These are phyloP conservation scores for Aureobasidium sp. DNA, from an alignment of 2,329 filamentous ascomycete genomes.

Conservation along the genomic window DNA sequence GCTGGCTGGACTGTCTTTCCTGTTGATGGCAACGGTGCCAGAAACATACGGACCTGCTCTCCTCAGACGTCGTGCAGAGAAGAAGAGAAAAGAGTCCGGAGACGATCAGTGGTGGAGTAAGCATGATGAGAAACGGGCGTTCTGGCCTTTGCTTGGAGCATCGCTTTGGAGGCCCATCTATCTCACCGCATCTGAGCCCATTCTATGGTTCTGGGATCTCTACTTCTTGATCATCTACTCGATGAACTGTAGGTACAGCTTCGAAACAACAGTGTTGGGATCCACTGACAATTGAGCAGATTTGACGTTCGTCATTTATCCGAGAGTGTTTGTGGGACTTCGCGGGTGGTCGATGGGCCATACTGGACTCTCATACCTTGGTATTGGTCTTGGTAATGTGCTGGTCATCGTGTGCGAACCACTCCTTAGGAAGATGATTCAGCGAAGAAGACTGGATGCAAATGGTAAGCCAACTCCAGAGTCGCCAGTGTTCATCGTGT, in stretches of 20 bases:
- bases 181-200: constrained; percentile 39
- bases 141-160: constrained; percentile 30
- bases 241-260: constrained; percentile 36
- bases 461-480: constrained; percentile 37
- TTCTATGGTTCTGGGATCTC: constrained; percentile 42
- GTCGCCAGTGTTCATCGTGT: constrained; percentile 36
- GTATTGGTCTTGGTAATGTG: constrained; percentile 39
- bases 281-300: background rate
- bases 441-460: constrained; percentile 39
- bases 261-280: background rate
- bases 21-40: constrained; percentile 42
- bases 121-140: constrained; percentile 58
- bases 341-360: constrained; percentile 41
- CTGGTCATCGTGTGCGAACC: constrained; percentile 33
- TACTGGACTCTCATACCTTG: constrained; percentile 43
- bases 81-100: constrained; percentile 55
- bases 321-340: constrained; percentile 45
- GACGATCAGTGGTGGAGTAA: constrained; percentile 67
- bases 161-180: constrained; percentile 38
- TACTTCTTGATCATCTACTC: constrained; percentile 44
- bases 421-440: background rate
- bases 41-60: constrained; percentile 51
- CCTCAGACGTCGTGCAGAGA: constrained; percentile 53
- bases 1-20: constrained; percentile 51
- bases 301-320: constrained; percentile 40